Conservation (phyloP, 2,329 filamentous ascomycete species). For the Sporothrix globosa region DNA sequence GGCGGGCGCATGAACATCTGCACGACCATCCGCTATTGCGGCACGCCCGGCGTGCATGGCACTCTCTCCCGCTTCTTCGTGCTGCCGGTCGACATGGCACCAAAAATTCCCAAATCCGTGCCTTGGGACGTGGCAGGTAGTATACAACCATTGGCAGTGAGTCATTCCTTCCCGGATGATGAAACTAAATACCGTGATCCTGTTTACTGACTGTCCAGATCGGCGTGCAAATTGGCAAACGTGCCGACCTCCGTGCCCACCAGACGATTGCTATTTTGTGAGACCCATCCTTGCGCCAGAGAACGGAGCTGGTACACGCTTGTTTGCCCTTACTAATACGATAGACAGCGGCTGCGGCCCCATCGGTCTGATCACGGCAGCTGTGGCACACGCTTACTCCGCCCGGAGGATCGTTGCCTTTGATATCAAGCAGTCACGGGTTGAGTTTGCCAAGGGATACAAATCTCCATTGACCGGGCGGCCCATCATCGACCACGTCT, state of each 20-base stretch:
- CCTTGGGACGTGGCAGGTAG: conserved; percentile 83
- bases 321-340: not conserved
- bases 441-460: conserved; percentile 74
- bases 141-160: conserved; percentile 77
- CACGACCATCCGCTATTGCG: conserved; percentile 83
- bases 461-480: conserved; percentile 28
- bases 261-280: conserved; percentile 76
- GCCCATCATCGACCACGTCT: conserved; percentile 72
- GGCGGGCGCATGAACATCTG: conserved; percentile 91
- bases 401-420: conserved; percentile 81
- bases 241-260: conserved; percentile 71
- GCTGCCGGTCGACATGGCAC: conserved; percentile 87
- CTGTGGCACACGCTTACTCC: conserved; percentile 80
- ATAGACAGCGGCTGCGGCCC: conserved; percentile 67
- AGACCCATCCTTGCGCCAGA: no score
- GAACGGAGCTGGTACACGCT: no score
- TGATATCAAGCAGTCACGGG: conserved; percentile 78
- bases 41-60: conserved; percentile 86
- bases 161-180: not conserved
- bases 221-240: conserved; percentile 74
- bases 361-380: conserved; percentile 83
- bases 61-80: conserved; percentile 85
- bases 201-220: conserved; percentile 43
- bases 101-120: conserved; percentile 77
- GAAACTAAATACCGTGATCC: not conserved